Base-by-base conservation (phyloP, 1,284 basidiomycete genomes). In the Anthracocystis walkeri region DNA sequence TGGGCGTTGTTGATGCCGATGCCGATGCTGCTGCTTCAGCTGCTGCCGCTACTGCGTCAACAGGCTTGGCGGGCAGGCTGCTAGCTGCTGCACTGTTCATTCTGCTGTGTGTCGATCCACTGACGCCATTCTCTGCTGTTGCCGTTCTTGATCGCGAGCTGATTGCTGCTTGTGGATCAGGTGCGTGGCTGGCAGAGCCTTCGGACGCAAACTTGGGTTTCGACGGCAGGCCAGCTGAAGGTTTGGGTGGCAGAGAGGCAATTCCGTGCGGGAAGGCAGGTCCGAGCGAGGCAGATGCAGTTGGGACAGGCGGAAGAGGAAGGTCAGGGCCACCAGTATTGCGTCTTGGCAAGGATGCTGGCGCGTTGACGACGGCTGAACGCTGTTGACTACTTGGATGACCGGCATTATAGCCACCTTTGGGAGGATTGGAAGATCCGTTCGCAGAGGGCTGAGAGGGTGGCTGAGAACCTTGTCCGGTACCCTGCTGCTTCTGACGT, bases 51-150 rank as follows among this genome's bases (percentile, higher is more conserved):
- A 59, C 62, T 11, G 68, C 68, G 31, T 71, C 63, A 8, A 71
- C 58, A n/a, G 68, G 68, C 51, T 71, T 71, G 50, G 68, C 58
- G 25, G 68, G 68, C 29, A 71, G 45, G 31, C 58, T 46, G 62
- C 54, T 58, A 2, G 58, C 52, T 18, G 61, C 45, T 12, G 58
- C 50, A 31, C 63, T 71, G 38, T 21, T 60, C 58, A 58, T 61
- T 20, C 63, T 58, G 52, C 62, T 57, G 45, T 60, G 67, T 27
- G 42, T 35, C 18, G 25, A 41, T 0, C 61, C 62, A 27, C 49
- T 38, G 3, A 31, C 14, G 8, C 20, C 25, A 20, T 59, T 51
- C 18, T 71, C 68, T 18, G 63, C 49, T 1, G 55, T 71, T 21
- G 50, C 48, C 44, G 59, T 55, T 27, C 68, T 50, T 1, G 59